Evolutionary conservation across 495 filamentous ascomycete genomes (phyloP), one percentile per base, ranked within the genome.

Genomic region (Aspergillus carlsbadensis): DNA sequence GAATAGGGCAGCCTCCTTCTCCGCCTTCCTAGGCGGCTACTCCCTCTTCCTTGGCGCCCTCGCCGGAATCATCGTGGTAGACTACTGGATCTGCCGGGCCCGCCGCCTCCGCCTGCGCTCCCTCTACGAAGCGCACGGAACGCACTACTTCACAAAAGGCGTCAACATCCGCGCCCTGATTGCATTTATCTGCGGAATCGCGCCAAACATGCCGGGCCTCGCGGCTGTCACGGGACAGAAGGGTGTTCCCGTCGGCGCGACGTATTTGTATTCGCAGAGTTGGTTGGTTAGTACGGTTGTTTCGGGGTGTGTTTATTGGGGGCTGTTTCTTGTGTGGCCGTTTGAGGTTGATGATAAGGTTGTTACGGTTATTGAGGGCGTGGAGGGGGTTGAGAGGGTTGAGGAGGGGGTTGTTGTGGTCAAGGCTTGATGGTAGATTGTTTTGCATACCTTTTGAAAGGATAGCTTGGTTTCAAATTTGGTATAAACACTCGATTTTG

Each of bases 41-140:
- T 67, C 65, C 7, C 69, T 74, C 51, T 72, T 81, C 57, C 72
- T 82, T 46, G 77, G 72, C 6, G 72, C 77, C 5, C 62, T 81
- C 8, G 72, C 75, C 10, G 78, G 76, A 1, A 68, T 74, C 3
- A 73, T 80, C 57, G 62, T 81, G 8, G 66, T 64, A 35, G 77
- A 81, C 57, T 82, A 71, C 54, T 80, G 70, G 54, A 54, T 78
- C 33, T 70, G 79, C 47, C 64, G 71, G 33, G 54, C 54, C 47
- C 40, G 62, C 3, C 69, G 66, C 17, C 62, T 73, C 21, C 62
- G 77, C 15, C 22, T 77, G 37, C 61, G 65, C 15, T 63, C 72
- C 26, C 64, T 76, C 13, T 78, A 79, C 55, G 66, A 59, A 13
- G 61, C 62, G 15, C 51, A 63, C 10, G 74, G 74, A 35, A 70